Evolutionary conservation across 306 rosid genomes (phyloP).

Genomic region (Acacia acuminata): DNA sequence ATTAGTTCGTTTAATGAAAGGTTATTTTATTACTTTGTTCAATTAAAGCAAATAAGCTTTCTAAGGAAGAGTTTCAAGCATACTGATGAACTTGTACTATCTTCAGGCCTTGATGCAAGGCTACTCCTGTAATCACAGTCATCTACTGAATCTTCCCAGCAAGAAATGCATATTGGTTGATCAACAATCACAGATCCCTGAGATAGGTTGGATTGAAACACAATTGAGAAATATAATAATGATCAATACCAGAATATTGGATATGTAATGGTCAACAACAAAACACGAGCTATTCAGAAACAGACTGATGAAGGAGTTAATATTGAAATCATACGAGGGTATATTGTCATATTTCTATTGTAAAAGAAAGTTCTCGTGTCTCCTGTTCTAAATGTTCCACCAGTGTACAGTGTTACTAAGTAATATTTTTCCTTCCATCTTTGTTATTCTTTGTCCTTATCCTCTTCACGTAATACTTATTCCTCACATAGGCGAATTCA

Average conservation of each 20-base stretch:
- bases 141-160: constrained; percentile 54
- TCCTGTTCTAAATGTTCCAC: background rate
- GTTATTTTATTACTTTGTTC: background rate
- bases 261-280: background rate
- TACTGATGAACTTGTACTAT: constrained; percentile 52
- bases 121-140: constrained; percentile 52
- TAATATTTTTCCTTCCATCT: background rate
- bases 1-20: background rate
- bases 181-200: constrained; percentile 83
- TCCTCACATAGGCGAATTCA: background rate
- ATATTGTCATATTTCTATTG: background rate
- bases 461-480: background rate
- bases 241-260: background rate
- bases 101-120: constrained; percentile 40
- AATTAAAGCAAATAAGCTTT: background rate
- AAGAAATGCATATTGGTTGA: constrained; percentile 68
- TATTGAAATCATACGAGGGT: constrained; percentile 2
- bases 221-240: background rate
- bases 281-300: background rate
- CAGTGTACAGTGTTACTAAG: background rate
- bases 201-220: constrained; percentile 27
- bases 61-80: constrained; percentile 16
- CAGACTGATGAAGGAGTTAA: background rate
- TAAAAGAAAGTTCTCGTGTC: background rate
- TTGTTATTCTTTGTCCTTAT: background rate